Evolutionary conservation across 345 rosid species (phyloP).

Genomic region (Sisymbrium altissimum): DNA sequence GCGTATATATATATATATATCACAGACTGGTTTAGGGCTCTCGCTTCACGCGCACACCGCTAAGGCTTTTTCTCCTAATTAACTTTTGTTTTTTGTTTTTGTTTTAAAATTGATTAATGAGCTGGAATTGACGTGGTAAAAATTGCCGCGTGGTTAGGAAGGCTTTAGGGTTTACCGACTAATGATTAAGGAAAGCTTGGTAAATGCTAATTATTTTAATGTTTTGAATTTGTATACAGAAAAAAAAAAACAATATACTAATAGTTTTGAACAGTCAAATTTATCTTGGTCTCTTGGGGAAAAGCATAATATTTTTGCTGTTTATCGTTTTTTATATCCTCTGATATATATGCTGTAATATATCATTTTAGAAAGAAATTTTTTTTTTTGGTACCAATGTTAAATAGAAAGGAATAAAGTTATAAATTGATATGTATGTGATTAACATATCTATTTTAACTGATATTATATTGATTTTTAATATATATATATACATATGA

Average conservation of each 20-base stretch:
- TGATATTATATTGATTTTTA: background rate
- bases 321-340: no score
- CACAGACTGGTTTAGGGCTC: slow-evolving; percentile 3
- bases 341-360: no score
- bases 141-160: background rate
- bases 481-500: background rate
- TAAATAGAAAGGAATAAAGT: no score
- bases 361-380: no score
- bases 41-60: slow-evolving; percentile 26
- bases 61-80: background rate
- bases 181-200: background rate
- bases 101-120: background rate
- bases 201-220: slow-evolving; percentile 1
- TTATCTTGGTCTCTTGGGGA: no score
- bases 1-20: background rate
- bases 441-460: no score
- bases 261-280: background rate
- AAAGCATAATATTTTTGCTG: no score
- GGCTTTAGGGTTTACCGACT: background rate
- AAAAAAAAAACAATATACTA: background rate
- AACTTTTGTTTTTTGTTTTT: background rate
- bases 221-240: background rate
- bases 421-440: no score
- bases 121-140: slow-evolving; percentile 29
- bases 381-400: no score